These are phyloP conservation scores for Lactarius sanguifluus DNA, from an alignment of 768 basidiomycete genomes.

Conservation along the genomic window DNA sequence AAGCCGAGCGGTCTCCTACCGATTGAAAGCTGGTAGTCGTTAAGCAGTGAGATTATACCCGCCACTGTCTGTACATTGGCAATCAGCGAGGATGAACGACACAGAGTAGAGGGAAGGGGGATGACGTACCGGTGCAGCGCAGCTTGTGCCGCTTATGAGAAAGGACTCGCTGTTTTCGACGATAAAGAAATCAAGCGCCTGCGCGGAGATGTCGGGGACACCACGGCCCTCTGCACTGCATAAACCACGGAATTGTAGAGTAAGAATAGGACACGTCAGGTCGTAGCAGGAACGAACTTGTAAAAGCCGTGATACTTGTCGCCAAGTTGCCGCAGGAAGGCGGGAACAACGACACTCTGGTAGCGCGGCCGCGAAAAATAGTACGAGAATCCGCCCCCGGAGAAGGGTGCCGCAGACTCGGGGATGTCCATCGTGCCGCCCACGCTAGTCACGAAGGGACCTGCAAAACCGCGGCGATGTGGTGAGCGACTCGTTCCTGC, in stretches of 20 bases:
- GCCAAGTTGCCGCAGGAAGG: not conserved
- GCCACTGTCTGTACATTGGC: too few relatives aligned
- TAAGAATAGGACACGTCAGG: not conserved
- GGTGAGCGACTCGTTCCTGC: too few relatives aligned
- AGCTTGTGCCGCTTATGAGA: too few relatives aligned
- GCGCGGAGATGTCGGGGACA: not conserved
- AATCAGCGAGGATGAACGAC: too few relatives aligned
- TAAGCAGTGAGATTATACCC: too few relatives aligned
- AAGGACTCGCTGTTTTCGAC: too few relatives aligned
- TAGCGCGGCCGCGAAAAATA: not conserved
- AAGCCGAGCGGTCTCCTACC: too few relatives aligned
- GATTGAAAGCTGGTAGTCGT: too few relatives aligned
- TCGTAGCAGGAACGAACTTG: not conserved
- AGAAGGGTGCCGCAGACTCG: not conserved
- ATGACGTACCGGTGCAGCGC: too few relatives aligned
- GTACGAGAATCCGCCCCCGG: not conserved
- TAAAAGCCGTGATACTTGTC: not conserved
- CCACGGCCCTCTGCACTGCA: not conserved
- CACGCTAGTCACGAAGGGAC: not conserved
- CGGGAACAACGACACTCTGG: too few relatives aligned
- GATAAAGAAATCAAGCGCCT: not conserved
- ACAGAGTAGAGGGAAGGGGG: too few relatives aligned
- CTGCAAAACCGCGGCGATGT: not conserved
- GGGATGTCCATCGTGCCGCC: not conserved
- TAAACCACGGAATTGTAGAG: too few relatives aligned